Evolutionary conservation across 192 early-diverging fungal genomes (phyloP), one percentile per base, ranked within the genome.

Genomic region (Umbelopsis sp.): DNA sequence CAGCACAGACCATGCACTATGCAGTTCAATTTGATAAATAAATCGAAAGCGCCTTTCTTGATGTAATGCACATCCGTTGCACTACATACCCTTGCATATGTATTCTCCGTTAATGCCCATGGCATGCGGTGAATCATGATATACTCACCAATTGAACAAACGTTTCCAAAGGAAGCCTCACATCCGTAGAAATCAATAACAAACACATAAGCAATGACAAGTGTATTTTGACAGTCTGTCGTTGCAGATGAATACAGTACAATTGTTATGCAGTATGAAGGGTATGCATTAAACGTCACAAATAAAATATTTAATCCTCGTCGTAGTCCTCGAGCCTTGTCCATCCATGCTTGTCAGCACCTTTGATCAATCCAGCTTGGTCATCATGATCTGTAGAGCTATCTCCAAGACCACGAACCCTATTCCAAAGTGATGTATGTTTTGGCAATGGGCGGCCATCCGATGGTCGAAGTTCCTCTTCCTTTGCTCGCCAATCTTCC

Each of bases 401-500:
- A 24, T 62, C 66, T 31, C 72, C 65, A 8, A 77, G 38, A 14
- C 71, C 71, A 51, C 67, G 66, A 24, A 77, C 62, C 25, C 47
- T 50, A 10, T 71, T 65, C 75, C 75, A 77, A 14, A 77, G 45
- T 14, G 71, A 66, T 17, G 41, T 54, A 50, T 77, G 66, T 12
- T 68, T 66, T 14, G 51, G 31, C 2, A 49, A 22, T 36, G 73
- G 11, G 9, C 25, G 21, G 16, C 52, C 53, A 69, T 77, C 45
- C 0, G 31, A 43, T 2, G 66, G 45, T 4, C 43, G 45, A 29
- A 17, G 31, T 21, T 52, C 21, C 2, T 68, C 52, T 32, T 51
- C 36, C 16, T 51, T 71, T 12, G 50, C 52, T 6, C 71, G 50
- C 36, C 67, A 54, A 16, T 69, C 65, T 38, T 77, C 71, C 31